Conservation (phyloP, 805 yeast genomes). For the Pichia nanzhaoensis region DNA sequence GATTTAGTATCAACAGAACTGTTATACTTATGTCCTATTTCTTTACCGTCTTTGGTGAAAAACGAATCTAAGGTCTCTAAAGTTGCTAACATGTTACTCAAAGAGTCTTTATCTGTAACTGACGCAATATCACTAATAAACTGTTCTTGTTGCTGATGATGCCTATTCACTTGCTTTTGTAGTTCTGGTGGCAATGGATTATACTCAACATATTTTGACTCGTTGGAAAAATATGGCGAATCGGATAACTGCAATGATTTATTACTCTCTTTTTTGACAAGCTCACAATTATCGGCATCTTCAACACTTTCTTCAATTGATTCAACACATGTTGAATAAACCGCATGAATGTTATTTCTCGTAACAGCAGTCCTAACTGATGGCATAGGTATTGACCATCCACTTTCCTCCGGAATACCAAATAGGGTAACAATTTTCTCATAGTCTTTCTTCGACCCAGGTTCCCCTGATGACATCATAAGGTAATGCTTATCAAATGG, state of each 20-base stretch:
- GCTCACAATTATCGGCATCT: not conserved
- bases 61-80: slow-evolving; percentile 84
- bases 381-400: slow-evolving; percentile 98
- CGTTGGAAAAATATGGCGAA: slow-evolving; percentile 8
- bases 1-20: slow-evolving; percentile 59
- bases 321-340: slow-evolving; percentile 74
- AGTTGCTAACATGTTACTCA: slow-evolving; percentile 90
- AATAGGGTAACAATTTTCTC: slow-evolving; percentile 84
- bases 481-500: slow-evolving; percentile 86
- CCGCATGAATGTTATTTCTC: slow-evolving; percentile 91
- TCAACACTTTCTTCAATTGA: slow-evolving; percentile 26
- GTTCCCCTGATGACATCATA: slow-evolving; percentile 84
- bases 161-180: slow-evolving; percentile 19
- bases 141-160: slow-evolving; percentile 19
- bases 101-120: slow-evolving; percentile 56
- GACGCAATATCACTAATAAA: slow-evolving; percentile 39
- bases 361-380: slow-evolving; percentile 83
- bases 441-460: slow-evolving; percentile 68
- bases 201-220: slow-evolving; percentile 29
- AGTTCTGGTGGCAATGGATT: slow-evolving; percentile 26
- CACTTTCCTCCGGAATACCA: slow-evolving; percentile 91
- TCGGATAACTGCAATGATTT: slow-evolving; percentile 2
- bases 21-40: slow-evolving; percentile 36
- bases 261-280: not conserved
- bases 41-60: slow-evolving; percentile 56